Evolutionary conservation across 257 asterid genomes (phyloP).

Genomic region (Scutellaria baicalensis): DNA sequence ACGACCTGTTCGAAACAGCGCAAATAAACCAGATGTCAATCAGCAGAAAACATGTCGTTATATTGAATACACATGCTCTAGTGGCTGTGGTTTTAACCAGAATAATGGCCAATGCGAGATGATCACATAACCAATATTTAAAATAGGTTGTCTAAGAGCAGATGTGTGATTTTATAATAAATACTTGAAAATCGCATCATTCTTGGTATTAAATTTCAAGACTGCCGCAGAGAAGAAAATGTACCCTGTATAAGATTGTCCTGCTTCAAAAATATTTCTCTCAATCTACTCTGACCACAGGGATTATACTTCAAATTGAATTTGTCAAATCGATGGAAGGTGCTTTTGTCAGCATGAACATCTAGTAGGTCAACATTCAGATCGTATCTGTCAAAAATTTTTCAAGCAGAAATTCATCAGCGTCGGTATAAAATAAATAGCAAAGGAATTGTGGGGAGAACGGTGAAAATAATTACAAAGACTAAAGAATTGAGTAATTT

Average conservation of each 20-base stretch:
- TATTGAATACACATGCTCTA: not conserved
- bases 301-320: constrained; percentile 97
- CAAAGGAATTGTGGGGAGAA: constrained; percentile 3
- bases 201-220: not conserved
- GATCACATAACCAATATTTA: not conserved
- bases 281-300: constrained; percentile 97
- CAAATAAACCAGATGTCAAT: constrained; percentile 3
- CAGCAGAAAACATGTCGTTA: constrained; percentile 11
- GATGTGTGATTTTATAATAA: not conserved
- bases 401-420: constrained; percentile 8
- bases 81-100: not conserved
- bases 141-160: not conserved
- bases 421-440: constrained; percentile 3
- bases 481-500: not conserved
- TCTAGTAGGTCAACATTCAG: constrained; percentile 94
- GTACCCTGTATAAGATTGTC: constrained; percentile 99
- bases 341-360: constrained; percentile 99
- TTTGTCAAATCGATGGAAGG: constrained; percentile 98
- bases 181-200: not conserved
- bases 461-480: not conserved
- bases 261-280: constrained; percentile 96
- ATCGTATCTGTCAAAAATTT: constrained; percentile 55
- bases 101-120: not conserved
- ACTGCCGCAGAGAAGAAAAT: not conserved
- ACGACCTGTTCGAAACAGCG: constrained; percentile 59